Evolutionary conservation across 2,329 filamentous ascomycete species (phyloP), one percentile per base, ranked within the genome.

Genomic region (Aspergillus fructus): DNA sequence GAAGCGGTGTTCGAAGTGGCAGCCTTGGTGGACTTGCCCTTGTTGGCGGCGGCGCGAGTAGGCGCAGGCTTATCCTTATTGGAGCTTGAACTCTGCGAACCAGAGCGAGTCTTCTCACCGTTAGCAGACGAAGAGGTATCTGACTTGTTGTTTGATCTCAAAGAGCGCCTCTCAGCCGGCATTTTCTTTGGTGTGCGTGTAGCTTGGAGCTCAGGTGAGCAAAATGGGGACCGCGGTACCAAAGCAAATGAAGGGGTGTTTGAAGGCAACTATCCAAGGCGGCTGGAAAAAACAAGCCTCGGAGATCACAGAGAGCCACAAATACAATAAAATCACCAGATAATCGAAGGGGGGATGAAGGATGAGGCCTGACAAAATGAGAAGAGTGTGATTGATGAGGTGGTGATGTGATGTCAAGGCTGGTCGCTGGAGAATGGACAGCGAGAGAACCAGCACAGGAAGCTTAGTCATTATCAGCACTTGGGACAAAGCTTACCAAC

Each of bases 81-180:
- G 59, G 74, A 72, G 65, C 66, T 69, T 49, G 76, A 76, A 67
- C 64, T 75, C 64, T 77, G 75, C 17, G 76, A 78, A 64, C 72
- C 74, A 53, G 76, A 76, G 51, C 70, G 70, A 60, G 71, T 67
- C 62, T 78, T 78, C 58, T 79, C 76, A 69, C 76, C 75, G 72
- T 79, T 78, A 68, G 77, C 72, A 60, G 76, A 77, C 60, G 75
- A 77, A 61, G 76, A 76, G 58, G 72, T 71, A 62, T 79, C 77
- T 61, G 74, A 73, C 64, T 78, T 79, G 71, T 75, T 79, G 66
- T 75, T 75, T 58, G 77, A 79, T 71, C 76, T 71, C 66, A 78
- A 64, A 62, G 73, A 76, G 60, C 77, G 76, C 70, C 75, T 76
- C 70, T 78, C 76, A 65, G 73, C 70, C 64, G 77, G 76, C 77